A percentile compares a stretch with the other conserved stretches of the same genome.
Conservation (phyloP, 768 basidiomycete species). For the Mycena vitilis region DNA sequence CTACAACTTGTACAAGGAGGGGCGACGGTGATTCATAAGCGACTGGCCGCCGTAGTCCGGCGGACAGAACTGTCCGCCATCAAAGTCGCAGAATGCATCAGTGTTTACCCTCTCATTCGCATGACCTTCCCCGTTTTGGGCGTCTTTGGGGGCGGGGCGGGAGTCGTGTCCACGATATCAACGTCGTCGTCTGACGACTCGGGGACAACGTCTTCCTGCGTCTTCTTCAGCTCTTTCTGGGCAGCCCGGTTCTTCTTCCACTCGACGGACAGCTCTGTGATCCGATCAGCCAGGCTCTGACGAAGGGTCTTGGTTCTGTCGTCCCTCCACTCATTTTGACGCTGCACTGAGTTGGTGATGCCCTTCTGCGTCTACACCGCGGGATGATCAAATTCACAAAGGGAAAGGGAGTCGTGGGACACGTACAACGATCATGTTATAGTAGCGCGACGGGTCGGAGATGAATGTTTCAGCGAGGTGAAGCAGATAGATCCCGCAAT, state of each 20-base stretch:
- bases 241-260: constrained; percentile 62
- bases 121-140: constrained; percentile 12
- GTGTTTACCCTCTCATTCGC: constrained; percentile 13
- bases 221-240: constrained; percentile 53
- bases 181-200: constrained; percentile 56
- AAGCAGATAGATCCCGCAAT: constrained; percentile 93
- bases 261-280: constrained; percentile 60
- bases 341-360: constrained; percentile 35
- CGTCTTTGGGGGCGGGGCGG: constrained; percentile 26
- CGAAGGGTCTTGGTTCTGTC: constrained; percentile 59
- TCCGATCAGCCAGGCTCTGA: constrained; percentile 54
- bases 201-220: constrained; percentile 44
- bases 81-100: no score
- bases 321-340: constrained; percentile 57
- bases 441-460: constrained; percentile 64
- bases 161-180: constrained; percentile 52
- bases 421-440: constrained; percentile 61
- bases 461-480: constrained; percentile 89
- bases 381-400: not conserved
- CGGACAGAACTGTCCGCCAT: no score
- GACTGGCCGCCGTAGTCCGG: not conserved
- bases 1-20: no score
- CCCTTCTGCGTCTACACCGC: constrained; percentile 21
- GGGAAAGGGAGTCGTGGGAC: no score
- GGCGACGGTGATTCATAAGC: no score